Base-by-base conservation (phyloP, 768 basidiomycete species). In the Kwoniella dendrophila region DNA sequence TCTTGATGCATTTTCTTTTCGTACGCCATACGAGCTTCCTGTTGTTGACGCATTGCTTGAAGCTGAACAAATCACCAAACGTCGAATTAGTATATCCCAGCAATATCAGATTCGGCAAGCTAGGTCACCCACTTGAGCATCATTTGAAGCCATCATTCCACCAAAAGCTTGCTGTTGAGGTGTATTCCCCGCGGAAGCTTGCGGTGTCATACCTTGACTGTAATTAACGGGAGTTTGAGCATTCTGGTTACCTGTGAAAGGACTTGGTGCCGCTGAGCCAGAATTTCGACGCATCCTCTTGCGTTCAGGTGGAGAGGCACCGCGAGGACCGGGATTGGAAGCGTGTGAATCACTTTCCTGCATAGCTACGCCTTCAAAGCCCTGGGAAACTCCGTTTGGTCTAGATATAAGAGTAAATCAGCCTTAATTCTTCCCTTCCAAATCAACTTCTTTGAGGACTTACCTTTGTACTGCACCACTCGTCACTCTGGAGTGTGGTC, bases 241-340 rank as follows among this genome's bases (percentile, higher is more conserved):
- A 11, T 45, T 40, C 16, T 53, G 43, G 36, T 34, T 33, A 34
- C 48, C 67, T 22, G 66, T 54, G 62, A 67, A 75, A 2, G 74
- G 74, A 26, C 62, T 65, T 22, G 74, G 71, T 3, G 72, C 74
- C 2, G 74, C 66, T 20, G 60, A 63, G 0, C 74, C 74, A 3
- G 74, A 73, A 60, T 73, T 76, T 14, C 71, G 41, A 16, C 74
- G 53, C 69, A 71, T 69, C 36, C 74, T 57, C 55, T 76, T 76
- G 6, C 74, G 66, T 1, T 73, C 74, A 44, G 74, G 74, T 7
- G 74, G 74, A 14, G 74, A 71, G 11, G 56, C 48, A 59, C 65
- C 53, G 11, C 60, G 49, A 48, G 52, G 53, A 22, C 52, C 53
- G 30, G 60, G 18, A 3, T 29, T 43, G 43, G 59, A 60, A 33